Evolutionary conservation across 352 stramenopile species (phyloP).

Genomic region (Plasmopara viticola): DNA sequence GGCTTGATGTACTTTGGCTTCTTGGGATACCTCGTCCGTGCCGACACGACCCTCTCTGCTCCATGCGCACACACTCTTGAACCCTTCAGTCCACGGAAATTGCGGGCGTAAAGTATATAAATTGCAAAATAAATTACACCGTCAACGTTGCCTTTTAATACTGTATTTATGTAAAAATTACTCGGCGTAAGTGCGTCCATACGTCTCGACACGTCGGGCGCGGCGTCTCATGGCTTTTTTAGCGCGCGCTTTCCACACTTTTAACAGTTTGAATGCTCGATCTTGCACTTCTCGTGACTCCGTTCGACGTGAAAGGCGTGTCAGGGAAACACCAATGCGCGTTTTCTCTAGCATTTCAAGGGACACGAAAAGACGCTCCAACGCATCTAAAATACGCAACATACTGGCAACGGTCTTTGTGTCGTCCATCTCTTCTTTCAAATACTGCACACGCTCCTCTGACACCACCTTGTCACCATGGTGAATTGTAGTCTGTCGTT

Average conservation of each 20-base stretch:
- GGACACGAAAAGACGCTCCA: constrained; percentile 69
- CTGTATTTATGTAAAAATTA: constrained; percentile 14
- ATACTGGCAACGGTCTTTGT: constrained; percentile 42
- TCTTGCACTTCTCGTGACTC: constrained; percentile 32
- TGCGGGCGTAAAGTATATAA: too few relatives aligned
- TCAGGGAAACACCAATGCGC: constrained; percentile 33
- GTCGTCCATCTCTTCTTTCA: constrained; percentile 64
- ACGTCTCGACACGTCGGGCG: constrained; percentile 51
- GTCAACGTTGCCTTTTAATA: too few relatives aligned
- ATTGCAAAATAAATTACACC: too few relatives aligned
- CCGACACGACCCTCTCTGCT: constrained; percentile 27
- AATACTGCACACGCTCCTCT: constrained; percentile 50
- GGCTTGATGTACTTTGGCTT: constrained; percentile 70
- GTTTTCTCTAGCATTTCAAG: constrained; percentile 83
- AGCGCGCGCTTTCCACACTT: constrained; percentile 59
- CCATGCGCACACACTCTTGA: constrained; percentile 10
- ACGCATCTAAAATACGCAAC: constrained; percentile 35
- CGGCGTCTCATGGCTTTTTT: constrained; percentile 60
- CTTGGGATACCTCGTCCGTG: constrained; percentile 52
- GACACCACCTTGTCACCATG: constrained; percentile 69
- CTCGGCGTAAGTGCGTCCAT: constrained; percentile 62
- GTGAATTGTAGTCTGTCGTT: constrained; percentile 60
- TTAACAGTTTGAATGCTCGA: constrained; percentile 36
- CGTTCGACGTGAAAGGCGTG: constrained; percentile 25
- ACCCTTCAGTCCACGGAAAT: too few relatives aligned